A percentile compares a stretch with the other conserved stretches of the same genome.
Conservation (phyloP, 176 grass and related monocot species). For the Rhynchospora breviuscula region DNA sequence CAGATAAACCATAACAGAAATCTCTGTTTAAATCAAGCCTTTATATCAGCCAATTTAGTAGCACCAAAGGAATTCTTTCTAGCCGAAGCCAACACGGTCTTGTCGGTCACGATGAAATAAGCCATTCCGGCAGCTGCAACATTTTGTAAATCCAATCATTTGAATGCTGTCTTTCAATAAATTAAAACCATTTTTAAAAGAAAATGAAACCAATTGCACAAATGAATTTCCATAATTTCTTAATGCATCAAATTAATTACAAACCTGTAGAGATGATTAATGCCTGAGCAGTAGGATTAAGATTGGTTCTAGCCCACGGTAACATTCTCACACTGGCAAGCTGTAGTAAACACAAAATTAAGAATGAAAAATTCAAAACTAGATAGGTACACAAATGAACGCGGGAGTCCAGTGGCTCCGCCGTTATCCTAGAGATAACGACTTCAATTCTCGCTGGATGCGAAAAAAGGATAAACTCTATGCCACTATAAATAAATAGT, state of each 20-base stretch:
- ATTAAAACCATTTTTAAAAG: background rate
- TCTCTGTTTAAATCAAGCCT: background rate
- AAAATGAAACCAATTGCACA: too few species aligned
- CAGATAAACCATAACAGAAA: background rate
- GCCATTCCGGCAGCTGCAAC: slow-evolving; percentile 49
- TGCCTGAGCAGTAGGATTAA: slow-evolving; percentile 63
- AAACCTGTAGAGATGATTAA: slow-evolving; percentile 60
- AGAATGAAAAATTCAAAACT: background rate
- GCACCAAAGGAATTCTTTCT: slow-evolving; percentile 43
- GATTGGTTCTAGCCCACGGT: slow-evolving; percentile 55
- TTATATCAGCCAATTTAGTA: background rate
- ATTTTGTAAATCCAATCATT: background rate
- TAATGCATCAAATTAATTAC: background rate
- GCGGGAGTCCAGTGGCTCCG: too few species aligned
- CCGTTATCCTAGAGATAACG: too few species aligned
- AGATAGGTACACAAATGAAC: background rate
- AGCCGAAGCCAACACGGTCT: slow-evolving; percentile 53
- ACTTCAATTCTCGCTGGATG: too few species aligned
- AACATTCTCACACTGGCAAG: slow-evolving; percentile 77
- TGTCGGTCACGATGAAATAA: slow-evolving; percentile 62
- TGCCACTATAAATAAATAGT: too few species aligned
- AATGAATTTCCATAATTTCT: background rate
- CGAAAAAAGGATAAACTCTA: too few species aligned
- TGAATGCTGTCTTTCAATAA: background rate
- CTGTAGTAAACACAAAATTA: slow-evolving; percentile 16